These are phyloP conservation scores for Laburnicola sp. DNA, from an alignment of 2,329 filamentous ascomycete genomes.

Conservation along the genomic window DNA sequence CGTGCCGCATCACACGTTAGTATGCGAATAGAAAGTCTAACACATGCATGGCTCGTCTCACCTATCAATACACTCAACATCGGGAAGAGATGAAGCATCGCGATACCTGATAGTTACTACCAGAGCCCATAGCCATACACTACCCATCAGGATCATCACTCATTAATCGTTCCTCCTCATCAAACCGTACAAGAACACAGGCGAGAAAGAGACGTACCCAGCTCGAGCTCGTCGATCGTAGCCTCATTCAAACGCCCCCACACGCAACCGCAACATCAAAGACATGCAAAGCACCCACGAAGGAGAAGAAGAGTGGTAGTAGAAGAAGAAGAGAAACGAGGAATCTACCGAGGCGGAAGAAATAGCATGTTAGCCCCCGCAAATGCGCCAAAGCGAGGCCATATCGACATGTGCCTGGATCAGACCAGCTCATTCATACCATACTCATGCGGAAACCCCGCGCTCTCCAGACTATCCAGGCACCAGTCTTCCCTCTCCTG, in stretches of 20 bases:
- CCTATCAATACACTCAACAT: no score
- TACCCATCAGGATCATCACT: not conserved
- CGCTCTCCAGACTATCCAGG: not conserved
- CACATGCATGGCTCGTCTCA: no score
- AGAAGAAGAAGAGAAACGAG: slow-evolving; percentile 25
- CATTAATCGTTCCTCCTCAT: not conserved
- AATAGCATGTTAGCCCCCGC: slow-evolving; percentile 26
- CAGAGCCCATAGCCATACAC: not conserved
- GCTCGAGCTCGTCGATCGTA: not conserved
- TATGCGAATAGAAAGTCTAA: no score
- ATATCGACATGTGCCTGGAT: slow-evolving; percentile 1
- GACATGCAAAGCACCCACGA: not conserved
- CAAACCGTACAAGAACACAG: not conserved
- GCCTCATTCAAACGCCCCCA: not conserved
- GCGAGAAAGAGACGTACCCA: not conserved
- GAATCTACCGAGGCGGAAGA: slow-evolving; percentile 28
- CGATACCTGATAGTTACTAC: no score
- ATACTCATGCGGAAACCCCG: not conserved
- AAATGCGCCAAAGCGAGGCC: slow-evolving; percentile 16
- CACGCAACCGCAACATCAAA: slow-evolving; percentile 11
- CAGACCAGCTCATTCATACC: slow-evolving; percentile 11
- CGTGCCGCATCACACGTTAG: no score
- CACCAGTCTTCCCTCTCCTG: not conserved
- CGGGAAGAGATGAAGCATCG: no score
- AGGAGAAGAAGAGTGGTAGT: slow-evolving; percentile 8